phyloP scores from a whole-genome alignment of 352 stramenopile genomes.

The Globisporangium iwayamae region DNA sequence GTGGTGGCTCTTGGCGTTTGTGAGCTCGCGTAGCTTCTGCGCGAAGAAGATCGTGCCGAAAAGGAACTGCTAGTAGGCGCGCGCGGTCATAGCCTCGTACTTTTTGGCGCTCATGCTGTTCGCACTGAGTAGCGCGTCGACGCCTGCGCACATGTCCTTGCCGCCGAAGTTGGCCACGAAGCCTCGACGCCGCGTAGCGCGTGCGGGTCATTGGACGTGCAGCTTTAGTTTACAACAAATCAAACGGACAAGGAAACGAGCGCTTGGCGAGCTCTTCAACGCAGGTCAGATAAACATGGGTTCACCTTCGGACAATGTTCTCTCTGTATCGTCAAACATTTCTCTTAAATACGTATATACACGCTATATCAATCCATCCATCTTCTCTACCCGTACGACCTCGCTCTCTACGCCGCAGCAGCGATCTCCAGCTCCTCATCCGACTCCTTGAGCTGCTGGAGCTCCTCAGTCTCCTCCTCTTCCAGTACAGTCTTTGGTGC shows the following conservation, averaged over 20 bases:
- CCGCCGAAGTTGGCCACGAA: slow-evolving; percentile 39
- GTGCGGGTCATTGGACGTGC: slow-evolving; percentile 12
- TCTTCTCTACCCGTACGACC: too few species aligned
- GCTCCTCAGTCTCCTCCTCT: background rate
- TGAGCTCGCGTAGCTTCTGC: slow-evolving; percentile 34
- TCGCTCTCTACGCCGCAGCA: background rate
- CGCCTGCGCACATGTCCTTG: slow-evolving; percentile 35
- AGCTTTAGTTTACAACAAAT: too few species aligned
- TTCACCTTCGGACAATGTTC: too few species aligned
- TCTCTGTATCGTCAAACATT: too few species aligned
- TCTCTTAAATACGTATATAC: too few species aligned
- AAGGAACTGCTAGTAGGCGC: slow-evolving; percentile 52
- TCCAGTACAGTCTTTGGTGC: background rate
- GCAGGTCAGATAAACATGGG: too few species aligned
- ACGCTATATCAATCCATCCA: too few species aligned
- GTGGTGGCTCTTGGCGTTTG: slow-evolving; percentile 21
- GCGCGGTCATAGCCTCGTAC: slow-evolving; percentile 25
- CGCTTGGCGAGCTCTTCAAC: too few species aligned
- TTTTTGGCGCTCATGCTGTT: slow-evolving; percentile 25
- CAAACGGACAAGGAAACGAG: too few species aligned
- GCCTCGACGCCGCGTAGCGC: slow-evolving; percentile 29
- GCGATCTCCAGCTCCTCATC: background rate
- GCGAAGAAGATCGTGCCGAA: slow-evolving; percentile 64
- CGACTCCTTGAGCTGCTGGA: background rate
- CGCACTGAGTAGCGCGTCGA: slow-evolving; percentile 30